Percentiles rank a stretch among this genome's conserved stretches.
Conservation (phyloP, 352 stramenopile genomes). For the Saprolegnia parasitica region DNA sequence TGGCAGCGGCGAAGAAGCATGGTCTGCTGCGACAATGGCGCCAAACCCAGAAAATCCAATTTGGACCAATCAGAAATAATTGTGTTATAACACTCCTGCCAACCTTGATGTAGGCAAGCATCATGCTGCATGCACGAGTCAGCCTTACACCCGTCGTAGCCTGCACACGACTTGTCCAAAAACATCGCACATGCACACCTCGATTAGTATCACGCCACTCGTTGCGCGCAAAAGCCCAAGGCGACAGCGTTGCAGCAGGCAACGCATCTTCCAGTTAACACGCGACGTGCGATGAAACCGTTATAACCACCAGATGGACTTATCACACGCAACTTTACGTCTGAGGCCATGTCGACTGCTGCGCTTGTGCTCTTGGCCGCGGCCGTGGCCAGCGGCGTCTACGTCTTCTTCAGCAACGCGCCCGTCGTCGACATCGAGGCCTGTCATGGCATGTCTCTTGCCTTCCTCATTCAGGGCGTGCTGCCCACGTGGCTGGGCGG, state of each 20-base stretch:
- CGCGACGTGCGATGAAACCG: neutral
- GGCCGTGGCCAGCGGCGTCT: neutral
- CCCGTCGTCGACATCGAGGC: slow-evolving; percentile 12
- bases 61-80: neutral
- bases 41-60: neutral
- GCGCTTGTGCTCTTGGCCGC: neutral
- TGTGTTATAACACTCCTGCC: neutral
- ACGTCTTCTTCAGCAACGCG: slow-evolving; percentile 14
- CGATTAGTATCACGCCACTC: no score
- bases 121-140: no score
- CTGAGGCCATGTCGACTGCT: slow-evolving; percentile 9
- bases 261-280: neutral
- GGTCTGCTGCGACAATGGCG: neutral
- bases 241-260: no score
- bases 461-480: slow-evolving; percentile 72
- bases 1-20: neutral
- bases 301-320: neutral
- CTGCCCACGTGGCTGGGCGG: slow-evolving; percentile 74
- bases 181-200: no score
- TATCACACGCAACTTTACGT: neutral
- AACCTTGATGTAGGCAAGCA: neutral
- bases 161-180: no score
- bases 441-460: slow-evolving; percentile 51
- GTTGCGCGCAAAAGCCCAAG: no score
- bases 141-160: no score